Conservation (phyloP, 2,329 filamentous ascomycete species). For the Talaromyces marneffei region DNA sequence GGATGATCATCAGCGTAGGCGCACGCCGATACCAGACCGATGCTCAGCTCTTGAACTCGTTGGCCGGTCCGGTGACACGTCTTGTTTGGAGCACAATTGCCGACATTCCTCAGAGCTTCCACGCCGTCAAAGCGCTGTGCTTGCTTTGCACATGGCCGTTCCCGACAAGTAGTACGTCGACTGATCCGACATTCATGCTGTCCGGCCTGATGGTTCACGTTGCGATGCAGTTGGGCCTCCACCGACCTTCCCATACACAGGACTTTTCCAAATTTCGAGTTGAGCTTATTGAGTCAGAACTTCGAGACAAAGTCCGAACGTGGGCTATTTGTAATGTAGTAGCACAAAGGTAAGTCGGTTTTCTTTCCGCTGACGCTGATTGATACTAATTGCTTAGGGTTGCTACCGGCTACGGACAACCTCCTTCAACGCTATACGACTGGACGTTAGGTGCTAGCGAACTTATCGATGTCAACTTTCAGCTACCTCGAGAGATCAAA, state of each 20-base stretch:
- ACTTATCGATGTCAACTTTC: conserved; percentile 41
- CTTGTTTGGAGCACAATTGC: conserved; percentile 58
- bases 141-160: conserved; percentile 61
- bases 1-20: conserved; percentile 60
- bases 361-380: not conserved
- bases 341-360: conserved; percentile 51
- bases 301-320: conserved; percentile 59
- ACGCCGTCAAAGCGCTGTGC: conserved; percentile 59
- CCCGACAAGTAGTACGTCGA: conserved; percentile 57
- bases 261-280: conserved; percentile 48
- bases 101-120: conserved; percentile 58
- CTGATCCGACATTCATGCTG: conserved; percentile 61
- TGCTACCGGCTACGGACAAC: conserved; percentile 63
- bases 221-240: conserved; percentile 61
- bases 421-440: conserved; percentile 57
- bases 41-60: conserved; percentile 48
- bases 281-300: conserved; percentile 55
- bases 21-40: conserved; percentile 55
- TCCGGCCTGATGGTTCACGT: conserved; percentile 63
- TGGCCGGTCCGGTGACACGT: conserved; percentile 49
- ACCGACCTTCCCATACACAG: conserved; percentile 59
- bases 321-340: conserved; percentile 66
- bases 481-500: conserved; percentile 48
- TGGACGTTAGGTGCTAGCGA: conserved; percentile 49
- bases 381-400: conserved; percentile 39